These are phyloP conservation scores for Laguncularia racemosa DNA, from an alignment of 345 rosid species.

Conservation along the genomic window DNA sequence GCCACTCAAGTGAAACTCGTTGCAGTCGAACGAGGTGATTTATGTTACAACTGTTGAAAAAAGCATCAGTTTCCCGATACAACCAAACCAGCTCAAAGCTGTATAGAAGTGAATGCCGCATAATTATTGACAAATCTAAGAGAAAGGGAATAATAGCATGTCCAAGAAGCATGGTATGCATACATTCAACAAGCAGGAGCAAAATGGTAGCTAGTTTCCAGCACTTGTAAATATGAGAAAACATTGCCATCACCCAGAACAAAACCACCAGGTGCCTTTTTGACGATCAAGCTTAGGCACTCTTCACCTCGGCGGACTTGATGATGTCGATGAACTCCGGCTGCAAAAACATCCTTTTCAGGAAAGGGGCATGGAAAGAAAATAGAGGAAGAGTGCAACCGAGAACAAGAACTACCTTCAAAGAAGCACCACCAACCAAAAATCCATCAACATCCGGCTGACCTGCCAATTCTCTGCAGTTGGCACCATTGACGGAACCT, in stretches of 20 bases:
- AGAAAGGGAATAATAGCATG: too few relatives aligned
- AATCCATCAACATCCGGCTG: conserved; percentile 82
- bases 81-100: too few relatives aligned
- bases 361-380: not conserved
- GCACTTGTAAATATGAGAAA: too few relatives aligned
- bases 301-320: conserved; percentile 48
- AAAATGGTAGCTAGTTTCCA: too few relatives aligned
- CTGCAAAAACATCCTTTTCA: conserved; percentile 13
- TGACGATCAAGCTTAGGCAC: conserved; percentile 15
- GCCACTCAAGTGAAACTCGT: too few relatives aligned
- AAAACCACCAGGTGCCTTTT: too few relatives aligned
- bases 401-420: conserved; percentile 36
- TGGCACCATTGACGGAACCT: conserved; percentile 82
- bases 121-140: not conserved
- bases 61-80: too few relatives aligned
- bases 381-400: not conserved
- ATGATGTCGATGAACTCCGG: conserved; percentile 56
- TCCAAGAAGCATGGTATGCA: too few relatives aligned
- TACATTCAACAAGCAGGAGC: too few relatives aligned
- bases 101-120: not conserved
- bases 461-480: conserved; percentile 73
- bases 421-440: conserved; percentile 89
- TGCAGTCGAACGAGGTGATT: too few relatives aligned
- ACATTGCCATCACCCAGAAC: too few relatives aligned
- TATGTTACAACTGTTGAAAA: too few relatives aligned